Conservation (phyloP, 192 early-diverging fungal genomes). For the Entophlyctis luteolus region DNA sequence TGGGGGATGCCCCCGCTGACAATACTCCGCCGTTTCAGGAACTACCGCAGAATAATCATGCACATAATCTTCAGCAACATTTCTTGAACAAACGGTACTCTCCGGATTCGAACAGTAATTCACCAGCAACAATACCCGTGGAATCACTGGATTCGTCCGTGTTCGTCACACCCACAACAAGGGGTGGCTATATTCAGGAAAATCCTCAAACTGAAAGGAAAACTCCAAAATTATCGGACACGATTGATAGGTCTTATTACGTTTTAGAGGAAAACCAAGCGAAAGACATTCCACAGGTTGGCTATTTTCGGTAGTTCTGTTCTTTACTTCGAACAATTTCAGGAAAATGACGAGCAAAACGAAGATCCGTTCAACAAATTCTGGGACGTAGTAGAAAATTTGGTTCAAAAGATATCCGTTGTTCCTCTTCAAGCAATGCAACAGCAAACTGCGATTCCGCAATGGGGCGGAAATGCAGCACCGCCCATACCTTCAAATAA, state of each 20-base stretch:
- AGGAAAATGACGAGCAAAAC: slow-evolving; percentile 54
- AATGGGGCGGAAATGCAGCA: too few relatives aligned
- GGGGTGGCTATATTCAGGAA: background rate
- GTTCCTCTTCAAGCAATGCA: slow-evolving; percentile 2
- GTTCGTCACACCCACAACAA: background rate
- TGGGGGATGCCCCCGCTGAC: too few relatives aligned
- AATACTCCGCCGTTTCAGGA: too few relatives aligned
- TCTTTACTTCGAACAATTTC: too few relatives aligned
- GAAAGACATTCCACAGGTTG: background rate
- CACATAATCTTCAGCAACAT: too few relatives aligned
- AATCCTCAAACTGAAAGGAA: too few relatives aligned
- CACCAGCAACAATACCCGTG: slow-evolving; percentile 38
- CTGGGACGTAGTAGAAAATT: slow-evolving; percentile 69
- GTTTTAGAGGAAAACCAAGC: slow-evolving; percentile 14
- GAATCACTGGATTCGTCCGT: slow-evolving; percentile 34
- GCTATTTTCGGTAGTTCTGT: background rate
- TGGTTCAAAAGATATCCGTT: slow-evolving; percentile 62
- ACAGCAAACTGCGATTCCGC: slow-evolving; percentile 1
- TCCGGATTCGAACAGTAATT: background rate
- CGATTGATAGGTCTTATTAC: slow-evolving; percentile 22
- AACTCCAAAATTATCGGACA: slow-evolving; percentile 6
- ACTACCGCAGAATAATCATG: too few relatives aligned
- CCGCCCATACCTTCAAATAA: background rate
- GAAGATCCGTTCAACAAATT: slow-evolving; percentile 80
- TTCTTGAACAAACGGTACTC: too few relatives aligned